These are phyloP conservation scores for Komagataella mondaviorum DNA, from an alignment of 805 yeast species.

Conservation along the genomic window DNA sequence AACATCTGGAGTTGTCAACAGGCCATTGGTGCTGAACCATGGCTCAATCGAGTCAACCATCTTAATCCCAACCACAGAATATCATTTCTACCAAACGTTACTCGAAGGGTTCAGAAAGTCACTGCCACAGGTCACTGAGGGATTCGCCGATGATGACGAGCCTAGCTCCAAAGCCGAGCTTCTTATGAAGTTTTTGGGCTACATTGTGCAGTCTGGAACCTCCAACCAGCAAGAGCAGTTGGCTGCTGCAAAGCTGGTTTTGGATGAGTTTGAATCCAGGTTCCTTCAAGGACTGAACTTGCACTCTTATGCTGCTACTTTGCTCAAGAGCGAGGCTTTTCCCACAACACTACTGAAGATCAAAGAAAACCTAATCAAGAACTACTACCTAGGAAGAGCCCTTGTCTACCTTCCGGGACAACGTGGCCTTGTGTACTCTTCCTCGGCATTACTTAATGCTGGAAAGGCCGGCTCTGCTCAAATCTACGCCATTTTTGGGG, in stretches of 20 bases:
- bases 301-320: constrained; percentile 72
- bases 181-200: constrained; percentile 73
- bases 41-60: constrained; percentile 84
- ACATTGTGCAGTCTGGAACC: constrained; percentile 23
- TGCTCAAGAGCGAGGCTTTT: constrained; percentile 40
- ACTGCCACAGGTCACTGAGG: constrained; percentile 74
- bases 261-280: constrained; percentile 75
- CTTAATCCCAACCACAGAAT: constrained; percentile 71
- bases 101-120: constrained; percentile 73
- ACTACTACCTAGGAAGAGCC: constrained; percentile 42
- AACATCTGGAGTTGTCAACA: constrained; percentile 11
- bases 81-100: constrained; percentile 74
- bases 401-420: constrained; percentile 13
- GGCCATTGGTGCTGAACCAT: constrained; percentile 77
- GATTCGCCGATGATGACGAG: constrained; percentile 74
- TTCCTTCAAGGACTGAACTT: constrained; percentile 69
- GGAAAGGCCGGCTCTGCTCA: constrained; percentile 42
- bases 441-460: constrained; percentile 46
- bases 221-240: constrained; percentile 15
- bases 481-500: constrained; percentile 86
- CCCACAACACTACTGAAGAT: constrained; percentile 64
- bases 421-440: constrained; percentile 8
- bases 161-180: constrained; percentile 81
- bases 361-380: constrained; percentile 54
- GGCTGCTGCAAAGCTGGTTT: constrained; percentile 55